Conservation (phyloP, 108 stramenopile genomes). For the Fragilaria crotonensis region DNA sequence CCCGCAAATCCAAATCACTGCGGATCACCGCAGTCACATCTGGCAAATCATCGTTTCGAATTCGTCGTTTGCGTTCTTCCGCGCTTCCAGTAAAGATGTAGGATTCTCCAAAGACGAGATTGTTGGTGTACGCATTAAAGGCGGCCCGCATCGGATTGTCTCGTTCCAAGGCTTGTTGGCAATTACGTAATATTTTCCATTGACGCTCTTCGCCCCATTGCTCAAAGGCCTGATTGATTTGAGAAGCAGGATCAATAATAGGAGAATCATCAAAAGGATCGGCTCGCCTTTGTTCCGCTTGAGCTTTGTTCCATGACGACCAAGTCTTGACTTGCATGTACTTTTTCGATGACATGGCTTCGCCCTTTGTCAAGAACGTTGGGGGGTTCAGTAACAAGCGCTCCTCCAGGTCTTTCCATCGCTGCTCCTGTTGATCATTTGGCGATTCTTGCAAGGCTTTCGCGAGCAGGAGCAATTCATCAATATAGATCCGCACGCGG, state of each 20-base stretch:
- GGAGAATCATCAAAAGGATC: conserved; percentile 14
- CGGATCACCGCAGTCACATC: conserved; percentile 52
- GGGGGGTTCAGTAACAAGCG: conserved; percentile 5
- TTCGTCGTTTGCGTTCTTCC: conserved; percentile 35
- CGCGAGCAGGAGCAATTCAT: conserved; percentile 21
- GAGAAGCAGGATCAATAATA: conserved; percentile 10
- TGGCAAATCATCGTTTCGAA: conserved; percentile 53
- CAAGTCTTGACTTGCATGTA: conserved; percentile 19
- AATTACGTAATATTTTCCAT: conserved; percentile 32
- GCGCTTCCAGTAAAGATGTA: conserved; percentile 30
- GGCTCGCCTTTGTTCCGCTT: conserved; percentile 14
- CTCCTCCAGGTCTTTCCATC: not conserved
- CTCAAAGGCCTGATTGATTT: conserved; percentile 17
- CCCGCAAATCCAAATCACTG: conserved; percentile 68
- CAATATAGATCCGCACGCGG: conserved; percentile 44
- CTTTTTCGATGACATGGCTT: conserved; percentile 8
- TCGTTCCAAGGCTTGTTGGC: conserved; percentile 29
- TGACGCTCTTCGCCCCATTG: conserved; percentile 43
- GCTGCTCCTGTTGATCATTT: not conserved
- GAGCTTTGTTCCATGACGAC: conserved; percentile 15
- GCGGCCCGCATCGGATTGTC: conserved; percentile 35
- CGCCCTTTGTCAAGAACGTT: conserved; percentile 8
- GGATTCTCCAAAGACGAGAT: conserved; percentile 17
- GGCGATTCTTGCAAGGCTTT: conserved; percentile 12
- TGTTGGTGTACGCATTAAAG: conserved; percentile 44